A percentile compares a stretch with the other conserved stretches of the same genome.
Conservation (phyloP, 345 rosid species). For the Cardiospermum halicacabum region DNA sequence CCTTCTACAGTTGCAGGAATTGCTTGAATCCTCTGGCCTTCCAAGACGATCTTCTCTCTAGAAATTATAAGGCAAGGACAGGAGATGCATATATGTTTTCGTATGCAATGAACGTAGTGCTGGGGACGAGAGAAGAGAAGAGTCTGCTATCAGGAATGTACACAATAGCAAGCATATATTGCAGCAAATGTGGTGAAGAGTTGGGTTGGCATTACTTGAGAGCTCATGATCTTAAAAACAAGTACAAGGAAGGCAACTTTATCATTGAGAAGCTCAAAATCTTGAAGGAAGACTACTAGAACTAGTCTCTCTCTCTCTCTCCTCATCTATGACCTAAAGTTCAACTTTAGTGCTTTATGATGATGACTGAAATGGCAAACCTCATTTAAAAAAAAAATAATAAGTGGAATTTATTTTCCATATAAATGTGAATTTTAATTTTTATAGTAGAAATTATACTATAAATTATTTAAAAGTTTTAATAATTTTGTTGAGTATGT, state of each 20-base stretch:
- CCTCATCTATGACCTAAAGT: too few species aligned
- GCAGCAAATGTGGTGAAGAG: conserved; percentile 32
- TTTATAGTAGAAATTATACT: too few species aligned
- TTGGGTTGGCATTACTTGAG: conserved; percentile 39
- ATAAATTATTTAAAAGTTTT: too few species aligned
- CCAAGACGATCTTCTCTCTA: conserved; percentile 24
- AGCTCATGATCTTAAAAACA: conserved; percentile 24
- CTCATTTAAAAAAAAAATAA: too few species aligned
- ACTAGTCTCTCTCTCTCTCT: too few species aligned
- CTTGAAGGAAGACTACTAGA: conserved; percentile 16
- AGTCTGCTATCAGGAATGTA: conserved; percentile 24
- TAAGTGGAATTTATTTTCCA: too few species aligned
- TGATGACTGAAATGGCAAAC: too few species aligned
- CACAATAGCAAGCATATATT: conserved; percentile 26
- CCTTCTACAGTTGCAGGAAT: conserved; percentile 32
- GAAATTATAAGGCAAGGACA: conserved; percentile 17
- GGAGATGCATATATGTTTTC: conserved; percentile 40
- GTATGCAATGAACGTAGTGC: conserved; percentile 33
- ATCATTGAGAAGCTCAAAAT: conserved; percentile 33
- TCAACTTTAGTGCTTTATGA: too few species aligned
- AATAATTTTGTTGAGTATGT: too few species aligned
- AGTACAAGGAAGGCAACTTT: conserved; percentile 40
- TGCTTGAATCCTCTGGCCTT: conserved; percentile 34
- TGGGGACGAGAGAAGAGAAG: conserved; percentile 36
- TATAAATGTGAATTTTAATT: too few species aligned